phyloP scores from a whole-genome alignment of 371 early-diverging fungal genomes.

The Lichtheimia corymbifera region DNA sequence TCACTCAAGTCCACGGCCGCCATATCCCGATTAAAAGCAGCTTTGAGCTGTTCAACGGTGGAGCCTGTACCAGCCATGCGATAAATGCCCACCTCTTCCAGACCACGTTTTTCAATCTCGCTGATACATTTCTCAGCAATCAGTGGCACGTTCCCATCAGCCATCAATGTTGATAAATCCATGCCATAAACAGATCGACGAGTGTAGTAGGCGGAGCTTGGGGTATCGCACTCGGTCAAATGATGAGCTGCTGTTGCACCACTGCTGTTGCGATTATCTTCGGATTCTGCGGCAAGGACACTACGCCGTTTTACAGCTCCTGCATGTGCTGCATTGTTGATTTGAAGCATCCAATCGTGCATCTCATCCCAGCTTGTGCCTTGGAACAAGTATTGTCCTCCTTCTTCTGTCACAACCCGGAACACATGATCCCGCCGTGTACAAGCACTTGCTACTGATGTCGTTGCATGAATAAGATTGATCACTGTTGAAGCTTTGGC shows the following conservation, averaged over 20 bases:
- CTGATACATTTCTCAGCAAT: slow-evolving; percentile 71
- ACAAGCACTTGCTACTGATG: slow-evolving; percentile 69
- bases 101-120: slow-evolving; percentile 78
- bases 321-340: slow-evolving; percentile 75
- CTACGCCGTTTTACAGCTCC: slow-evolving; percentile 71
- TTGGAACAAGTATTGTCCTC: slow-evolving; percentile 78
- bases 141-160: slow-evolving; percentile 56
- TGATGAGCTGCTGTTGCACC: background rate
- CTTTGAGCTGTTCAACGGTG: slow-evolving; percentile 62
- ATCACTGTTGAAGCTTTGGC: slow-evolving; percentile 75
- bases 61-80: slow-evolving; percentile 77
- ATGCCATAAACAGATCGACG: slow-evolving; percentile 63
- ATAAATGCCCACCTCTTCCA: slow-evolving; percentile 86
- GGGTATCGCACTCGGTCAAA: background rate
- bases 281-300: slow-evolving; percentile 38
- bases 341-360: slow-evolving; percentile 74
- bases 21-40: slow-evolving; percentile 61
- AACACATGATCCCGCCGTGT: slow-evolving; percentile 79
- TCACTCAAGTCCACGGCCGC: slow-evolving; percentile 58
- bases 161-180: slow-evolving; percentile 60
- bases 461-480: slow-evolving; percentile 78
- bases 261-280: background rate
- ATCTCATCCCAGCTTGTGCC: slow-evolving; percentile 72
- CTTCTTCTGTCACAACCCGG: slow-evolving; percentile 83
- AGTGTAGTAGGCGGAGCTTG: background rate